Evolutionary conservation across 2,329 filamentous ascomycete genomes (phyloP), one percentile per base, ranked within the genome.

Genomic region (Arthroderma sp.): DNA sequence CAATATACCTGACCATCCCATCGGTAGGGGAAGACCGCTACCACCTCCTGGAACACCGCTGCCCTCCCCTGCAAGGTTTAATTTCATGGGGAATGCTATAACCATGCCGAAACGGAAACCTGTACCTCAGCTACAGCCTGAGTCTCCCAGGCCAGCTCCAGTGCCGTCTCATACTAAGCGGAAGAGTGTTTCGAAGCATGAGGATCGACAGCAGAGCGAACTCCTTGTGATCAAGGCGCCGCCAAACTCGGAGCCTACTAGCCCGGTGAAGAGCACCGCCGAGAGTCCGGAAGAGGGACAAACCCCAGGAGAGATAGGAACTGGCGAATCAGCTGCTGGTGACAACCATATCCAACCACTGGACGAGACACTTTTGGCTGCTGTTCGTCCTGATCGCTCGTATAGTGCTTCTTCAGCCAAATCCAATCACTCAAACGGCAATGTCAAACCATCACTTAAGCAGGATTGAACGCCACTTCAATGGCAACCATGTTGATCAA

Each of bases 11-110:
- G 74, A 65, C 51, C 76, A 85, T 53, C 86, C 86, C 1, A 86
- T 93, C 68, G 87, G 87, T 1, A 75, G 86, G 34, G 86, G 86
- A 0, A 81, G 83, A 53, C 86, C 86, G 1, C 68, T 94, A 11
- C 86, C 85, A 39, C 85, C 86, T 6, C 84, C 83, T 2, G 87
- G 86, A 2, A 80, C 75, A 38, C 86, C 87, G 3, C 70, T 94
- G 1, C 86, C 87, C 1, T 76, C 71, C 36, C 81, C 81, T 1
- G 76, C 79, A 32, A 75, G 71, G 44, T 74, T 69, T 46, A 72
- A 54, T 4, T 55, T 75, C 5, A 77, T 75, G 55, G 73, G 74
- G 38, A 74, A 72, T 40, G 68, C 73, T 10, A 74, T 70, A 47
- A 69, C 69, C 29, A 69, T 80, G 1, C 75, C 80, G 3, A 80